These are phyloP conservation scores for Thalassiosira profunda DNA, from an alignment of 108 stramenopile species.

Conservation along the genomic window DNA sequence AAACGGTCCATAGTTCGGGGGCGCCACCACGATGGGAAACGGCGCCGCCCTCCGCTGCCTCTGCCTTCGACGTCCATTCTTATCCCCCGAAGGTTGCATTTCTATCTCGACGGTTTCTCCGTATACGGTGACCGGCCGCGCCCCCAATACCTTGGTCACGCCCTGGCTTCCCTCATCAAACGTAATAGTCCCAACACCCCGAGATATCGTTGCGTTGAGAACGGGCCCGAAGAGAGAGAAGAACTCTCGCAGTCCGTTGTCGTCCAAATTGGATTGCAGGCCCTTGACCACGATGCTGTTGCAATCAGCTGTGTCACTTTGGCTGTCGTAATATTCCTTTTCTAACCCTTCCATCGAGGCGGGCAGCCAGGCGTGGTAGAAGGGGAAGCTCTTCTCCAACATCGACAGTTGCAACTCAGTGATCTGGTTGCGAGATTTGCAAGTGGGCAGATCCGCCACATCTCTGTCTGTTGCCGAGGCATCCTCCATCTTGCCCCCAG, in stretches of 20 bases:
- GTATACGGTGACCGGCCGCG: constrained; percentile 19
- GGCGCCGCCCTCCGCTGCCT: not conserved
- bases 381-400: constrained; percentile 19
- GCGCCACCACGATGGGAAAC: constrained; percentile 25
- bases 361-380: constrained; percentile 34
- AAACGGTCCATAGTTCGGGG: constrained; percentile 26
- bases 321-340: not conserved
- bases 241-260: not conserved
- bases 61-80: not conserved
- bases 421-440: too few relatives aligned
- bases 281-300: not conserved
- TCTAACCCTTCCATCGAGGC: constrained; percentile 14
- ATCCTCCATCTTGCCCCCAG: too few relatives aligned
- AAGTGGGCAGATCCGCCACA: too few relatives aligned
- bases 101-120: not conserved
- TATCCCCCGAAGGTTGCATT: not conserved
- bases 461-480: too few relatives aligned
- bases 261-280: not conserved
- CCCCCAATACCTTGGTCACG: not conserved
- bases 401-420: not conserved
- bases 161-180: constrained; percentile 22
- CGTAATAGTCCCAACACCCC: not conserved
- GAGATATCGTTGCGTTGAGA: not conserved
- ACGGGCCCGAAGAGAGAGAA: constrained; percentile 18
- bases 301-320: not conserved